Evolutionary conservation across 2,329 filamentous ascomycete species (phyloP).

Genomic region (Pseudogymnoascus sp.): DNA sequence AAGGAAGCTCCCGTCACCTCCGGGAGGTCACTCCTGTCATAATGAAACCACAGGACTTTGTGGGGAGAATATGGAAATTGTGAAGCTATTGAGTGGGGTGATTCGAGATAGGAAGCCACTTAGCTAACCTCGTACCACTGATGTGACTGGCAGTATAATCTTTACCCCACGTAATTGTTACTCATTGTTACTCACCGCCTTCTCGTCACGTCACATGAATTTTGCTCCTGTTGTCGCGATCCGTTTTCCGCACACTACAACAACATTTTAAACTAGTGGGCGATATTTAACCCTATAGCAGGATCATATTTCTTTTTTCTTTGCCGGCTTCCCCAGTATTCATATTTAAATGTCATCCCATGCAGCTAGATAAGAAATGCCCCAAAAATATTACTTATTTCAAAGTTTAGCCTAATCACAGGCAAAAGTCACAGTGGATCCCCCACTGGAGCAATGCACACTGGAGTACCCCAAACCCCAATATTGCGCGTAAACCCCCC

Average conservation of each 20-base stretch:
- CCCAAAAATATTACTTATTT: background rate
- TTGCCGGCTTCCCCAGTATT: background rate
- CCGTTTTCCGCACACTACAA: too few species aligned
- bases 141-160: background rate
- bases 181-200: background rate
- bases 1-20: background rate
- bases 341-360: background rate
- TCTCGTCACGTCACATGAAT: background rate
- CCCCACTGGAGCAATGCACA: background rate
- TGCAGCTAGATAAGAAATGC: background rate
- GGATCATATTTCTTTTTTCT: background rate
- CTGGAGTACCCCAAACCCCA: background rate
- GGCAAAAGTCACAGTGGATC: conserved; percentile 1
- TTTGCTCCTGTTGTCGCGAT: too few species aligned
- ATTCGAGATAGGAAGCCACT: background rate
- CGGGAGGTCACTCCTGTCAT: background rate
- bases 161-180: background rate
- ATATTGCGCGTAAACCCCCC: background rate
- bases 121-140: background rate
- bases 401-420: background rate
- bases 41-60: background rate
- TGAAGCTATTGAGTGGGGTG: conserved; percentile 1
- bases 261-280: background rate
- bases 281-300: background rate
- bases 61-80: background rate